Evolutionary conservation across 2,329 filamentous ascomycete species (phyloP).

Genomic region (Penicillium sp.): DNA sequence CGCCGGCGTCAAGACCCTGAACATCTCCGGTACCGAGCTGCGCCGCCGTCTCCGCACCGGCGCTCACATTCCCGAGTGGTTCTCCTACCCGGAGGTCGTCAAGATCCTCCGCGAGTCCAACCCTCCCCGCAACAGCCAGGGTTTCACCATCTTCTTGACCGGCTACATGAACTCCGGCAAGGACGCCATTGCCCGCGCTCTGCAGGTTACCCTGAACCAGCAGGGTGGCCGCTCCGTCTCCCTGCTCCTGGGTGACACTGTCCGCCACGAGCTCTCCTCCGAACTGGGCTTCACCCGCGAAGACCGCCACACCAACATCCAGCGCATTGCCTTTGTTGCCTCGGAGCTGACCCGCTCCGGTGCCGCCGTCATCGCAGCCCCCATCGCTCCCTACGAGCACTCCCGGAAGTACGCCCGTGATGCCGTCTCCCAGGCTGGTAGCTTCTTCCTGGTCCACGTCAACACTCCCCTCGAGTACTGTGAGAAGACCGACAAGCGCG

Average conservation of each 20-base stretch:
- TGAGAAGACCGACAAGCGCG: slow-evolving; percentile 93
- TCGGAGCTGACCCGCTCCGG: slow-evolving; percentile 91
- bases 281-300: slow-evolving; percentile 94
- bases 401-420: slow-evolving; percentile 79
- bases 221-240: slow-evolving; percentile 94
- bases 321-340: slow-evolving; percentile 93
- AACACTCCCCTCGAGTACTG: slow-evolving; percentile 89
- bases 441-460: slow-evolving; percentile 95
- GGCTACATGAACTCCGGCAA: slow-evolving; percentile 97
- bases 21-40: slow-evolving; percentile 89
- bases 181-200: slow-evolving; percentile 90
- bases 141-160: slow-evolving; percentile 97
- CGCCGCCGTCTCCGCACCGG: slow-evolving; percentile 88
- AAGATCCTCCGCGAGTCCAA: slow-evolving; percentile 95
- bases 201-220: slow-evolving; percentile 97
- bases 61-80: slow-evolving; percentile 97
- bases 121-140: slow-evolving; percentile 86
- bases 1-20: slow-evolving; percentile 79
- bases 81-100: slow-evolving; percentile 99
- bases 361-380: slow-evolving; percentile 92
- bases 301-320: slow-evolving; percentile 93
- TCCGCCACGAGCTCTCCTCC: slow-evolving; percentile 87
- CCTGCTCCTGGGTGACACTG: slow-evolving; percentile 92
- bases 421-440: slow-evolving; percentile 79
- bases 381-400: slow-evolving; percentile 89